phyloP scores from a whole-genome alignment of 768 basidiomycete genomes.

The Phylloporus rhodoxanthus region DNA sequence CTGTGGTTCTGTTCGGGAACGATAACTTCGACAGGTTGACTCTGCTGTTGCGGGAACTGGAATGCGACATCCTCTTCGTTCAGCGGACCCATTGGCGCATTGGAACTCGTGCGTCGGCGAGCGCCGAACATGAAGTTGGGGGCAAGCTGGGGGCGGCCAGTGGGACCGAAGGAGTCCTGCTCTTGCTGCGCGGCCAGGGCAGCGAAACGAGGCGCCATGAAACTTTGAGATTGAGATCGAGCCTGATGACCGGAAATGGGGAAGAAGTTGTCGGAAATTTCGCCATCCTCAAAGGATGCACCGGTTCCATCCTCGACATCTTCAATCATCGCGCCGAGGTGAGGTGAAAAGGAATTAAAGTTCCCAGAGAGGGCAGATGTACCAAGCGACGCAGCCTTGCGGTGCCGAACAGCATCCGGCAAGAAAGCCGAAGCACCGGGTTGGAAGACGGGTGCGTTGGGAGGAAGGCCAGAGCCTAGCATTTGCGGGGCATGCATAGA shows the following conservation, averaged over 20 bases:
- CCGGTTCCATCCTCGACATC: conserved; percentile 62
- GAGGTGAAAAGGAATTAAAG: conserved; percentile 70
- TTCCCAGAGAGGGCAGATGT: conserved; percentile 49
- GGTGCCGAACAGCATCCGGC: conserved; percentile 58
- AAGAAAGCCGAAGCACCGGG: conserved; percentile 54
- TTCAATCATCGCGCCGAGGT: conserved; percentile 80
- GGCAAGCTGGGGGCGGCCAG: conserved; percentile 82
- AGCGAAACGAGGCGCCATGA: conserved; percentile 85
- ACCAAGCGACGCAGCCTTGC: conserved; percentile 76
- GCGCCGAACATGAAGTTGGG: conserved; percentile 91
- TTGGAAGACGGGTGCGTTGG: conserved; percentile 70
- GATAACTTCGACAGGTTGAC: conserved; percentile 21
- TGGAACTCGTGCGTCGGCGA: conserved; percentile 44
- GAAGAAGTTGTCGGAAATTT: conserved; percentile 58
- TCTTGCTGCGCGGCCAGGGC: conserved; percentile 73
- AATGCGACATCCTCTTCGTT: conserved; percentile 78
- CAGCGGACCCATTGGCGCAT: conserved; percentile 58
- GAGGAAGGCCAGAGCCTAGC: conserved; percentile 46
- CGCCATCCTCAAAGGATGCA: conserved; percentile 65
- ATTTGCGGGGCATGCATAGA: conserved; percentile 46
- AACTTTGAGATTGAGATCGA: conserved; percentile 76
- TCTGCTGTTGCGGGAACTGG: conserved; percentile 72
- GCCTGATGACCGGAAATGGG: conserved; percentile 52
- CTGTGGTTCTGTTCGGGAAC: conserved; percentile 41
- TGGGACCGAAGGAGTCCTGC: conserved; percentile 54